A percentile compares a stretch with the other conserved stretches of the same genome.
These are phyloP conservation scores for Apium graveolens DNA, from an alignment of 129 eudicot genomes.

Conservation along the genomic window DNA sequence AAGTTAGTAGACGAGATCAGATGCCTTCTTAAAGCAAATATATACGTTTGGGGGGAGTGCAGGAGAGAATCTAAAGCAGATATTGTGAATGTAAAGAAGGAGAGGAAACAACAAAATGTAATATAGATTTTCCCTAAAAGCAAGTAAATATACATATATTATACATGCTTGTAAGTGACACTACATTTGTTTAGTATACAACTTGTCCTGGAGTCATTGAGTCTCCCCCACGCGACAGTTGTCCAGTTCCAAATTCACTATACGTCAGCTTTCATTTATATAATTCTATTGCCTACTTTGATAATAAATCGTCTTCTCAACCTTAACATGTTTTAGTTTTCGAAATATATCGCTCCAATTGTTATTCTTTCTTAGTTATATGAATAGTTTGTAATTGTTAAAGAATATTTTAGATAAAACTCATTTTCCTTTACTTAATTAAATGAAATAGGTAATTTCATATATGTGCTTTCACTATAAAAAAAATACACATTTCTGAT, in stretches of 20 bases:
- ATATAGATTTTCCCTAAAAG: background rate
- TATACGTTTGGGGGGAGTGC: background rate
- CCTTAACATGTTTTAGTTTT: no score
- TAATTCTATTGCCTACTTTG: no score
- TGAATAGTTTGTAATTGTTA: no score
- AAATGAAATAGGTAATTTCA: no score
- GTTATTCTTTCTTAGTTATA: no score
- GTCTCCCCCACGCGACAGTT: slow-evolving; percentile 1
- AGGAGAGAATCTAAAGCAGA: slow-evolving; percentile 7
- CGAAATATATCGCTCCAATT: no score
- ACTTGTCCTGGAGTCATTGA: background rate
- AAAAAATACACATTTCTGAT: no score
- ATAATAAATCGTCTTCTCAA: no score
- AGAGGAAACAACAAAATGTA: background rate
- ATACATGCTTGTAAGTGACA: background rate
- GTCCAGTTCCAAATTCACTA: background rate
- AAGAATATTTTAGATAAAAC: no score
- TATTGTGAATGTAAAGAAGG: background rate
- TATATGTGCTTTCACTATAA: no score
- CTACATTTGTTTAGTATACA: background rate
- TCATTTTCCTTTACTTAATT: no score
- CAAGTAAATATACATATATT: background rate
- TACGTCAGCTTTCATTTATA: background rate
- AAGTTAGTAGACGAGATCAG: background rate
- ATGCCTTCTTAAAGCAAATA: slow-evolving; percentile 1